Base-by-base conservation (phyloP, 495 filamentous ascomycete species). In the Penicillium verhagenii region DNA sequence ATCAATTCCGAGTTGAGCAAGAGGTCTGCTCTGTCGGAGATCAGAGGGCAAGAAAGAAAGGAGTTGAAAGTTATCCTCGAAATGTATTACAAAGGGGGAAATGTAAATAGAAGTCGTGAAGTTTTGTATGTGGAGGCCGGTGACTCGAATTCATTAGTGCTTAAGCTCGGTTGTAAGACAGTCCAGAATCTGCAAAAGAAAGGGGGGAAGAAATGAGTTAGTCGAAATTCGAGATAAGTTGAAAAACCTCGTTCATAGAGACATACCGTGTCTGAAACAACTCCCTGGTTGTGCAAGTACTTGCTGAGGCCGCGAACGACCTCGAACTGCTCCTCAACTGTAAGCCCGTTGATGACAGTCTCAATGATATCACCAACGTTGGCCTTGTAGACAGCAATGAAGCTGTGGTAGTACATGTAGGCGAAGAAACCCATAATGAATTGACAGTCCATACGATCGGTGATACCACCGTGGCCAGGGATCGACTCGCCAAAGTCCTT, bases 361-460 rank as follows among this genome's bases (percentile, higher is more conserved):
- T 97, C 92, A 58, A 99, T 87, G 26, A 97, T 86, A 46, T 84
- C 84, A 4, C 91, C 93, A 11, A 95, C 86, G 52, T 78, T 89
- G 8, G 88, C 84, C 61, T 87, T 88, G 73, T 92, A 84, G 16
- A 90, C 78, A 8, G 92, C 92, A 66, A 99, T 94, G 69, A 99
- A 99, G 64, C 90, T 92, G 70, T 96, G 91, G 73, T 94, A 97
- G 73, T 99, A 99, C 79, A 99, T 89, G 73, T 89, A 97, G 11
- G 95, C 84, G 63, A 99, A 97, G 77, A 97, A 91, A 9, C 95
- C 95, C 95, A 99, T 99, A 75, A 97, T 97, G 76, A 97, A 97
- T 67, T 99, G 95, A 74, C 95, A 99, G 65, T 99, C 95, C 95
- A 99, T 97, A 21, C 95, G 86, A 70, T 99, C 95, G 6, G 95